phyloP scores from a whole-genome alignment of 2,329 filamentous ascomycete genomes.

The Beauveria sp. region DNA sequence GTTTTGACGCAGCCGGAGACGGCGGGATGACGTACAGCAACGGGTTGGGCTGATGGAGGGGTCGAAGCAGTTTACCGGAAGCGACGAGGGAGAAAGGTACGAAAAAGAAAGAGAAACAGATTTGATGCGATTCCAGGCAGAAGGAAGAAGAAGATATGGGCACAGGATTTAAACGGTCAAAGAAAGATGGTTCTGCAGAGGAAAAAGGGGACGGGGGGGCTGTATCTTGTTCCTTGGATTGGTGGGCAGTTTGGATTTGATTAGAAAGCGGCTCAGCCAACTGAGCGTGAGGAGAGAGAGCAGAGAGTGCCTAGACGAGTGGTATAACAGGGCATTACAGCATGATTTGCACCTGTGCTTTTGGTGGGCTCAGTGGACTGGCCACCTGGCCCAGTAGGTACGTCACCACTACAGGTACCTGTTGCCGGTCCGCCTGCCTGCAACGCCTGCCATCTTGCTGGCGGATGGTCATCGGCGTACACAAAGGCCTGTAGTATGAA shows the following conservation, averaged over 20 bases:
- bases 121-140: not conserved
- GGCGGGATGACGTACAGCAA: slow-evolving; percentile 8
- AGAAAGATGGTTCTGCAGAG: not conserved
- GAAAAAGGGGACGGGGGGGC: not conserved
- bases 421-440: not conserved
- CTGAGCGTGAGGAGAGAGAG: not conserved
- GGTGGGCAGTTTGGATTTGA: slow-evolving; percentile 1
- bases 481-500: not conserved
- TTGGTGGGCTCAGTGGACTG: no score
- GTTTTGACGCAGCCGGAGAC: slow-evolving; percentile 2
- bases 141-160: no score
- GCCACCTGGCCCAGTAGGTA: not conserved
- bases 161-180: not conserved
- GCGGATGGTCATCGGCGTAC: not conserved
- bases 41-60: not conserved
- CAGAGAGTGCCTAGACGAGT: not conserved
- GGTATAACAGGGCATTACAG: no score
- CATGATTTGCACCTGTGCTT: not conserved
- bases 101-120: not conserved
- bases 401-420: not conserved
- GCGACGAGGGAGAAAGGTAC: not conserved
- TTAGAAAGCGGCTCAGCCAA: not conserved
- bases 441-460: not conserved
- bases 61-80: not conserved
- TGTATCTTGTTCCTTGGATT: not conserved